Evolutionary conservation across 352 stramenopile species (phyloP).

Genomic region (Pythium folliculosum): DNA sequence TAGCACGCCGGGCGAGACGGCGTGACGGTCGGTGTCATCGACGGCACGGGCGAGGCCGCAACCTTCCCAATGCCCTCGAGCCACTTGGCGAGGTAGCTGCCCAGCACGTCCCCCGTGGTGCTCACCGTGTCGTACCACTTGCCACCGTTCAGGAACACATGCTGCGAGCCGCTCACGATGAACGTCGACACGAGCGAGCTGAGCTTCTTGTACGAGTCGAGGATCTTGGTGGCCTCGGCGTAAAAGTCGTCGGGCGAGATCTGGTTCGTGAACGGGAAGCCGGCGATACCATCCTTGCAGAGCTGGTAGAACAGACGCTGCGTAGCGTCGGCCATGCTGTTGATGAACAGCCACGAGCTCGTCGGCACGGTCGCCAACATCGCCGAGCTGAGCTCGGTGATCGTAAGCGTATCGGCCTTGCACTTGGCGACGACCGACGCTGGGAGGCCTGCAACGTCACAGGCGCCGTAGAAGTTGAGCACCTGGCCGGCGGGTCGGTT

Average conservation of each 20-base stretch:
- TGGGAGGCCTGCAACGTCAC: slow-evolving; percentile 35
- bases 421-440: slow-evolving; percentile 23
- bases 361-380: background rate
- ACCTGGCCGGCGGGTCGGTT: slow-evolving; percentile 44
- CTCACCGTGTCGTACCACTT: slow-evolving; percentile 28
- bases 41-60: background rate
- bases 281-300: slow-evolving; percentile 44
- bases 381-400: slow-evolving; percentile 30
- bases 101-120: slow-evolving; percentile 48
- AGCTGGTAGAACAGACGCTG: slow-evolving; percentile 71
- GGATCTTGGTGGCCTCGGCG: slow-evolving; percentile 15
- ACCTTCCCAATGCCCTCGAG: background rate
- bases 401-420: slow-evolving; percentile 35
- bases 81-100: slow-evolving; percentile 23
- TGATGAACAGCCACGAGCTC: slow-evolving; percentile 35
- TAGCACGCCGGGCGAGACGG: background rate
- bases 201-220: slow-evolving; percentile 37
- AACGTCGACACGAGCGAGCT: slow-evolving; percentile 41
- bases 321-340: slow-evolving; percentile 52
- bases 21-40: background rate
- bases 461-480: slow-evolving; percentile 59
- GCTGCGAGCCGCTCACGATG: slow-evolving; percentile 23
- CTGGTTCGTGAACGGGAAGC: slow-evolving; percentile 50
- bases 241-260: slow-evolving; percentile 59
- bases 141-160: background rate